A percentile compares a stretch with the other conserved stretches of the same genome.
These are phyloP conservation scores for Solanum verrucosum DNA, from an alignment of 257 asterid genomes.

Conservation along the genomic window DNA sequence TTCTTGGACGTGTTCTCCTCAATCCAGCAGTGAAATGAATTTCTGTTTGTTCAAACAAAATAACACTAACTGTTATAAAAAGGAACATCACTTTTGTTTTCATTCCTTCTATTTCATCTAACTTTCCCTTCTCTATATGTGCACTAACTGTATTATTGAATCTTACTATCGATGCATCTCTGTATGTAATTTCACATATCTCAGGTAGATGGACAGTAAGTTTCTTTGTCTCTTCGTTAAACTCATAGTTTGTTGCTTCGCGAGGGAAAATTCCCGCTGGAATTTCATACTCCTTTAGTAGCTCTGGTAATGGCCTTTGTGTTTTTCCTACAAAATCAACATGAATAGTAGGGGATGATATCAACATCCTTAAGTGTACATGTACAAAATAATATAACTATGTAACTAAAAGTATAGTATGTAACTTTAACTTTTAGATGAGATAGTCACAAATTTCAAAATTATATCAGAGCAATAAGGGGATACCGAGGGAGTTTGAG, in stretches of 20 bases:
- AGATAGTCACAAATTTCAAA: neutral
- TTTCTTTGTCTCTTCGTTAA: constrained; percentile 57
- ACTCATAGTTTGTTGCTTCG: constrained; percentile 70
- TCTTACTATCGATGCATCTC: constrained; percentile 56
- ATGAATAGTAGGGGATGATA: neutral
- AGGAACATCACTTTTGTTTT: constrained; percentile 58
- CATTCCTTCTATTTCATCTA: constrained; percentile 64
- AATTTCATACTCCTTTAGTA: constrained; percentile 61
- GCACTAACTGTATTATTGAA: constrained; percentile 46
- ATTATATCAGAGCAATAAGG: neutral
- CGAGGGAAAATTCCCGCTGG: constrained; percentile 73
- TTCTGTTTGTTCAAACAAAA: constrained; percentile 58
- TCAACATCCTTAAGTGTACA: neutral
- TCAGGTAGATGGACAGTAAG: constrained; percentile 48
- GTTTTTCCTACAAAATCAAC: constrained; percentile 43
- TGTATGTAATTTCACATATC: constrained; percentile 61
- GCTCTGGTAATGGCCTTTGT: constrained; percentile 59
- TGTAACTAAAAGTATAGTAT: neutral
- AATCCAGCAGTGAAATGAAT: constrained; percentile 69
- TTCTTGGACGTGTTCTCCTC: constrained; percentile 71
- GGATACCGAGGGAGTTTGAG: neutral
- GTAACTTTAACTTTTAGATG: neutral
- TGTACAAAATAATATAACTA: neutral
- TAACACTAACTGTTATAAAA: constrained; percentile 67
- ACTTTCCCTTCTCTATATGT: constrained; percentile 60